Conservation (phyloP, 192 early-diverging fungal species). For the Bifiguratus adelaidae region DNA sequence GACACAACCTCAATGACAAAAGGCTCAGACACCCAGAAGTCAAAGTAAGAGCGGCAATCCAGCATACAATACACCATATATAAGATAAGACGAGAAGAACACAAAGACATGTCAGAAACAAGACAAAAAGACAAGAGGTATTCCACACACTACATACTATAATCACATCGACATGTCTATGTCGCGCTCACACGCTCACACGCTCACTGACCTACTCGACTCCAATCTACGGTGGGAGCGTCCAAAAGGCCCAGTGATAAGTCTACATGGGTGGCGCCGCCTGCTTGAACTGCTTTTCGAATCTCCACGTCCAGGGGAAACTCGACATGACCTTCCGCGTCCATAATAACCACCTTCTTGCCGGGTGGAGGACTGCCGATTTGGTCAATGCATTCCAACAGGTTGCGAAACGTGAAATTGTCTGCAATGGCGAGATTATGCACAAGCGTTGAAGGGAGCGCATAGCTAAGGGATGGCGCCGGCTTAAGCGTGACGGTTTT, state of each 20-base stretch:
- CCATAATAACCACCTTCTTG: conserved; percentile 18
- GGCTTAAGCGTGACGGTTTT: conserved; percentile 21
- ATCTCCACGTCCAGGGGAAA: conserved; percentile 21
- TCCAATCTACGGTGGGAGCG: conserved; percentile 17
- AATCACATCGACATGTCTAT: too few species aligned
- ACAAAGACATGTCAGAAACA: too few species aligned
- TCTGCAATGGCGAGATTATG: conserved; percentile 26
- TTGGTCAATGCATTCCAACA: conserved; percentile 17
- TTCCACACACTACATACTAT: too few species aligned
- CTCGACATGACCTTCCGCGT: conserved; percentile 11
- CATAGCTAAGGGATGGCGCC: background rate
- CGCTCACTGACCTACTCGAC: too few species aligned
- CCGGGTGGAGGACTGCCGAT: conserved; percentile 17
- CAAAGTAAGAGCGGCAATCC: too few species aligned
- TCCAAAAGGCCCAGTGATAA: conserved; percentile 13
- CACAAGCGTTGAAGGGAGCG: conserved; percentile 10
- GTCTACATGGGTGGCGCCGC: conserved; percentile 10
- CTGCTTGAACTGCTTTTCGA: conserved; percentile 6
- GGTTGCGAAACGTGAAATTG: conserved; percentile 20
- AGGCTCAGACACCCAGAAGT: too few species aligned
- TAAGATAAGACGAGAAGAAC: too few species aligned
- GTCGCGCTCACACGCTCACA: too few species aligned
- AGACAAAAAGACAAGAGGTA: too few species aligned
- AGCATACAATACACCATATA: too few species aligned
- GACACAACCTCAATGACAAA: too few species aligned